Conservation (phyloP, 2,329 filamentous ascomycete genomes). For the Acrocalymma vagum region DNA sequence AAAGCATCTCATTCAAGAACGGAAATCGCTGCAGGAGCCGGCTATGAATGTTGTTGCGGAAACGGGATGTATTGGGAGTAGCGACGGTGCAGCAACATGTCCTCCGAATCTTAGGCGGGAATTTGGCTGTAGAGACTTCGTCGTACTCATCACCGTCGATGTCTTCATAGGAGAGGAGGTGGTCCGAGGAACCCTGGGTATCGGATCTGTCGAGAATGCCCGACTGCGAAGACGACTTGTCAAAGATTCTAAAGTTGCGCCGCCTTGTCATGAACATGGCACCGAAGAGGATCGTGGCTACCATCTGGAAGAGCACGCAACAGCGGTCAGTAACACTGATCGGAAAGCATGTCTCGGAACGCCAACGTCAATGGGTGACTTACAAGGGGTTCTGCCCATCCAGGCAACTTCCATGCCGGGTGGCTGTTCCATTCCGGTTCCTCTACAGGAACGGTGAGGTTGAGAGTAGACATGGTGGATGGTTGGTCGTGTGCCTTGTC, state of each 20-base stretch:
- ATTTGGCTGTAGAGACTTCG: conserved; percentile 46
- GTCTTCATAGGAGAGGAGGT: conserved; percentile 48
- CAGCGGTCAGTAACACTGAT: not conserved
- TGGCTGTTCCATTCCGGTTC: conserved; percentile 50
- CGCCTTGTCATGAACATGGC: conserved; percentile 59
- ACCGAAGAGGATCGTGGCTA: conserved; percentile 58
- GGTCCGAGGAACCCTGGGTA: conserved; percentile 48
- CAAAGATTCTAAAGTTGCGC: conserved; percentile 54
- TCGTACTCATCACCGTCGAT: conserved; percentile 49
- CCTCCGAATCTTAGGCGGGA: conserved; percentile 59
- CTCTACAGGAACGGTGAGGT: conserved; percentile 5
- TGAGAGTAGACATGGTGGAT: conserved; percentile 9
- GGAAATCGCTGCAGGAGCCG: conserved; percentile 72
- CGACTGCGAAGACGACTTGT: conserved; percentile 31
- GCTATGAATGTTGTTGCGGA: conserved; percentile 67
- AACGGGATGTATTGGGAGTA: conserved; percentile 69
- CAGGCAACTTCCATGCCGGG: conserved; percentile 52
- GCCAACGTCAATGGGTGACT: conserved; percentile 12
- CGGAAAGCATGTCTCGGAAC: not conserved
- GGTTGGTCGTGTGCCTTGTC: not conserved
- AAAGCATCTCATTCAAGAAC: conserved; percentile 77
- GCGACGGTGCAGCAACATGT: conserved; percentile 61
- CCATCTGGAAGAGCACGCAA: conserved; percentile 48
- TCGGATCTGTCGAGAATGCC: conserved; percentile 44
- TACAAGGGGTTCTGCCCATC: conserved; percentile 52